Base-by-base conservation (phyloP, 306 rosid species). In the Calophaca sinica region DNA sequence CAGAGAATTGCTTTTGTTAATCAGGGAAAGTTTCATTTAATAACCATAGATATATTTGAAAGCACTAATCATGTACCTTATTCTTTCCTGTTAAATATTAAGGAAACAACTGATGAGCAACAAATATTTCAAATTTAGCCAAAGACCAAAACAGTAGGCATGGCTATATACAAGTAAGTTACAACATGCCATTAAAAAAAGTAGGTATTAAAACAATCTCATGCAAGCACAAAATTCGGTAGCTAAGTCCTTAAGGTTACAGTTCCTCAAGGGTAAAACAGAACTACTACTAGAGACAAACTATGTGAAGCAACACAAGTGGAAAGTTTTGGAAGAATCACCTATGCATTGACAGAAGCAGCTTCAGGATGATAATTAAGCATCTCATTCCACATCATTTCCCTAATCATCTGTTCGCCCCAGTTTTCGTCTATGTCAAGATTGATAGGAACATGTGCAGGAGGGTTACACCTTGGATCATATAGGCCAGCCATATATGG, bases 371-470 rank as follows among this genome's bases (percentile, higher is more conserved):
- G 98, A 84, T 89, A 94, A 68, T 82, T 84, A 39, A 88, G 81
- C 85, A 89, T 91, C 84, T 94, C 96, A 44, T 69, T 77, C 98
- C 90, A 89, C 90, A 94, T 91, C 94, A 91, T 88, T 71, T 91
- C 94, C 77, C 96, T 84, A 32, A 91, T 89, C 77, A 78, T 79
- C 3, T 73, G 75, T 74, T 86, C 93, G 3, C 74, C 85, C 76
- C 82, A 80, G 36, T 61, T 73, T 73, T 89, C 96, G 26, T 91
- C 88, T 9, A 91, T 84, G 78, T 91, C 93, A 13, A 94, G 96
- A 77, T 28, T 74, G 76, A 94, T 70, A 0, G 94, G 89, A 60
- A 87, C 86, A 67, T 84, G 87, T 31, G 81, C 89, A 0, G 83
- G 91, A 74, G 90, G 86, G 67, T 87, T 74, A 46, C 52, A 38